A percentile compares a stretch with the other conserved stretches of the same genome.
These are phyloP conservation scores for Dryas alaskensis DNA, from an alignment of 306 rosid species.

Conservation along the genomic window DNA sequence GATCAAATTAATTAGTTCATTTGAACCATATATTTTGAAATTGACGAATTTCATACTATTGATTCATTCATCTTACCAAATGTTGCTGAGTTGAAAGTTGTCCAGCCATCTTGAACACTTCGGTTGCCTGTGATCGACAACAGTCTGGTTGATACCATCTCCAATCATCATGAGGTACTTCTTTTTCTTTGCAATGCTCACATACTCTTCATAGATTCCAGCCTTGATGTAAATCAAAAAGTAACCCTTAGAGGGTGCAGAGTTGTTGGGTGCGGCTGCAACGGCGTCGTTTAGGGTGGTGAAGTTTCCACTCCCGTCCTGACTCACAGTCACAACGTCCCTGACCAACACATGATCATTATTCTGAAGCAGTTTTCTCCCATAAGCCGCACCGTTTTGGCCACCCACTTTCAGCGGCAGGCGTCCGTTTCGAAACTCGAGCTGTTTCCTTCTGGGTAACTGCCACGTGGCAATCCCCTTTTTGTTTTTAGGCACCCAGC, in stretches of 20 bases:
- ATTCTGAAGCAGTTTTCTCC: constrained; percentile 43
- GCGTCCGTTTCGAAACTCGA: too few species aligned
- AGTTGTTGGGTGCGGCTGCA: constrained; percentile 63
- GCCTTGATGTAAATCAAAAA: constrained; percentile 65
- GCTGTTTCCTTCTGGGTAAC: background rate
- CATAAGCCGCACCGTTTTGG: background rate
- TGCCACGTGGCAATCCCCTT: constrained; percentile 4
- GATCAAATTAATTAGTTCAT: background rate
- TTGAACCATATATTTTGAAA: background rate
- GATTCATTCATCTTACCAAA: constrained; percentile 45
- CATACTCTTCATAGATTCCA: constrained; percentile 72
- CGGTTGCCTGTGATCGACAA: constrained; percentile 66
- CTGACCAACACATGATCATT: constrained; percentile 38
- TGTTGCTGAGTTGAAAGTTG: constrained; percentile 78
- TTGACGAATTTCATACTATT: background rate
- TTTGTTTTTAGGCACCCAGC: constrained; percentile 47
- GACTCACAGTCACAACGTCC: constrained; percentile 55
- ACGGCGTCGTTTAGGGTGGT: constrained; percentile 64
- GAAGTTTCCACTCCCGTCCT: constrained; percentile 73
- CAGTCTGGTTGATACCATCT: constrained; percentile 72
- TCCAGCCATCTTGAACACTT: constrained; percentile 61
- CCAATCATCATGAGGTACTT: constrained; percentile 66
- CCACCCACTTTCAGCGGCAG: too few species aligned
- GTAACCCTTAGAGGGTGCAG: constrained; percentile 39
- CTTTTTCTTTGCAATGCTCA: constrained; percentile 52